Evolutionary conservation across 2,329 filamentous ascomycete genomes (phyloP).

Genomic region (Ascochyta viciae-villosae): DNA sequence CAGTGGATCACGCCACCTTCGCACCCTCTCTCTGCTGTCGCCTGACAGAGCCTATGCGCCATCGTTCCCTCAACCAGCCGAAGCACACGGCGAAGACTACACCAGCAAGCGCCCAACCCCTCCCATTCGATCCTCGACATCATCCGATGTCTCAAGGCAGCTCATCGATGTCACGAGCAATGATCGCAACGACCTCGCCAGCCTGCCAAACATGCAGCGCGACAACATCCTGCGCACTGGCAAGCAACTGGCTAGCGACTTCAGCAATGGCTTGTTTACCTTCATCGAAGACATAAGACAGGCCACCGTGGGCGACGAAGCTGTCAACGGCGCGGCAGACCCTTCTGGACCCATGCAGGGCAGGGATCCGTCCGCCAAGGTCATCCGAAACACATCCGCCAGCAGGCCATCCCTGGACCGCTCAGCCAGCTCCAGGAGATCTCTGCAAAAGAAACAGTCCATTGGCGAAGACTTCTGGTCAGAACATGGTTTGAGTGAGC

Average conservation of each 20-base stretch:
- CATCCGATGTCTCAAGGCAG: slow-evolving; percentile 41
- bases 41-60: slow-evolving; percentile 54
- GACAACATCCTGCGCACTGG: slow-evolving; percentile 51
- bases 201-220: slow-evolving; percentile 42
- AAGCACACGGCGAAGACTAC: slow-evolving; percentile 41
- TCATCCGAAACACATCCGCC: slow-evolving; percentile 37
- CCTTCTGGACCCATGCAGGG: slow-evolving; percentile 43
- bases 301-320: slow-evolving; percentile 94
- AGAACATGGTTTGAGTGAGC: slow-evolving; percentile 51
- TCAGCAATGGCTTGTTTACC: slow-evolving; percentile 88
- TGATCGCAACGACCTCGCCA: slow-evolving; percentile 42
- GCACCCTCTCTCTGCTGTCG: slow-evolving; percentile 84
- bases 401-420: slow-evolving; percentile 40
- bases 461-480: slow-evolving; percentile 54
- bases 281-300: slow-evolving; percentile 96
- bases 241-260: slow-evolving; percentile 86
- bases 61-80: slow-evolving; percentile 49
- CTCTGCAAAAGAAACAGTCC: slow-evolving; percentile 39
- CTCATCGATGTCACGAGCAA: slow-evolving; percentile 32
- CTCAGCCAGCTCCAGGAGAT: slow-evolving; percentile 44
- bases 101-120: slow-evolving; percentile 20
- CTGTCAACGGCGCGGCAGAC: slow-evolving; percentile 55
- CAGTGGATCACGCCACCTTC: slow-evolving; percentile 65
- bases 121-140: slow-evolving; percentile 37
- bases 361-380: slow-evolving; percentile 36